A percentile compares a stretch with the other conserved stretches of the same genome.
phyloP scores from a whole-genome alignment of 2,329 filamentous ascomycete species.

The Gaeumannomyces sp. region DNA sequence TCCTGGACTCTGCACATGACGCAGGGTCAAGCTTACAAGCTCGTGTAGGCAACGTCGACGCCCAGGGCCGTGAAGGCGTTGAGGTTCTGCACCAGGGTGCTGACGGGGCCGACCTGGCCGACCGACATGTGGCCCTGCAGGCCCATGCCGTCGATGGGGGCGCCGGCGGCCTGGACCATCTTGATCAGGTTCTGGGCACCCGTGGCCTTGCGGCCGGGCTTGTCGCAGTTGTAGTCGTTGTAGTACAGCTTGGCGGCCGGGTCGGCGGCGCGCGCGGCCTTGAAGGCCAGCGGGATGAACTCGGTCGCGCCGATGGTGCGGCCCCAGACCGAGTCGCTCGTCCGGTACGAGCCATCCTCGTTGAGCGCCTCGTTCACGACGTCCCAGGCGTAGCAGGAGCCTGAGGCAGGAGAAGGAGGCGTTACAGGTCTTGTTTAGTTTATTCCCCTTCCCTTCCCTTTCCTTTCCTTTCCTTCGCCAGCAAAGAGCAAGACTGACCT shows the following conservation, averaged over 20 bases:
- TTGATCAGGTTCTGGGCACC: constrained; percentile 26
- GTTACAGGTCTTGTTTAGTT: too few species aligned
- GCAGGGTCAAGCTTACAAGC: constrained; percentile 20
- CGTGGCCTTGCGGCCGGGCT: constrained; percentile 25
- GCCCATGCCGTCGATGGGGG: constrained; percentile 46
- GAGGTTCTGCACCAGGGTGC: constrained; percentile 31
- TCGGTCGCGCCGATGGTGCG: constrained; percentile 36
- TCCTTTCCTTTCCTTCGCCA: too few species aligned
- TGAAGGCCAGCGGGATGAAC: constrained; percentile 44
- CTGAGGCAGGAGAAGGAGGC: too few species aligned
- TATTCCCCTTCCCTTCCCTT: too few species aligned
- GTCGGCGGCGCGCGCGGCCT: constrained; percentile 34
- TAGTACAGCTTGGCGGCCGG: constrained; percentile 42
- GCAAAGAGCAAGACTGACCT: constrained; percentile 20
- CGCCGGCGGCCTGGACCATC: constrained; percentile 25
- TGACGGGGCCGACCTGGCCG: constrained; percentile 32
- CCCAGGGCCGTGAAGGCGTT: constrained; percentile 33
- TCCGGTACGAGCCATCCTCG: constrained; percentile 39
- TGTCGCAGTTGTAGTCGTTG: constrained; percentile 48
- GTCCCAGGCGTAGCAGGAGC: constrained; percentile 46
- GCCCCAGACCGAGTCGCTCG: constrained; percentile 35
- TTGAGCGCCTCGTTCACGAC: constrained; percentile 48
- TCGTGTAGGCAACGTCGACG: constrained; percentile 45
- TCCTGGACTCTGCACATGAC: too few species aligned
- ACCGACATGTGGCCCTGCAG: constrained; percentile 45